Evolutionary conservation across 2,329 filamentous ascomycete genomes (phyloP).

Genomic region (Aspergillus melleus): DNA sequence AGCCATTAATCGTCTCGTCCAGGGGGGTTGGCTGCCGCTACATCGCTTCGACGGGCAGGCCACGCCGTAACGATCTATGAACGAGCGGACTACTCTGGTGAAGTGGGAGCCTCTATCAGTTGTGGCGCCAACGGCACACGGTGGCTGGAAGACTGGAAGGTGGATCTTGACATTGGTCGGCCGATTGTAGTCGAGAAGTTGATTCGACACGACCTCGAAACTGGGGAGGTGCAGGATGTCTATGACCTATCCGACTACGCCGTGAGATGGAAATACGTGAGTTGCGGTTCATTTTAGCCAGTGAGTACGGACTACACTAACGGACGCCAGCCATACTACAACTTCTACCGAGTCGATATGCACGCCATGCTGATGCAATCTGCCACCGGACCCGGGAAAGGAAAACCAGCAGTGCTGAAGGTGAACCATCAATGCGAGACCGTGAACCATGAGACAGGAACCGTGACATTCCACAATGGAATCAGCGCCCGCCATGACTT

Average conservation of each 20-base stretch:
- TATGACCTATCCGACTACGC: slow-evolving; percentile 67
- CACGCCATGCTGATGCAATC: slow-evolving; percentile 65
- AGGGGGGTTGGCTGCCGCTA: slow-evolving; percentile 49
- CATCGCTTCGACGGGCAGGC: slow-evolving; percentile 54
- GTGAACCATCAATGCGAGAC: slow-evolving; percentile 38
- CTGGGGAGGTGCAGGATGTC: slow-evolving; percentile 64
- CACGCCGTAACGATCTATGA: slow-evolving; percentile 65
- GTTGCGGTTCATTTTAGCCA: background rate
- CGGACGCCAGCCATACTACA: slow-evolving; percentile 54
- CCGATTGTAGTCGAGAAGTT: slow-evolving; percentile 65
- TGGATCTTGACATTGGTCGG: slow-evolving; percentile 64
- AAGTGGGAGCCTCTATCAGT: slow-evolving; percentile 67
- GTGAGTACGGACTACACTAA: background rate
- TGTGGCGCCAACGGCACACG: slow-evolving; percentile 70
- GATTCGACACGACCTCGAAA: slow-evolving; percentile 70
- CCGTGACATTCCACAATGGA: slow-evolving; percentile 57
- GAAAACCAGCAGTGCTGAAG: slow-evolving; percentile 30
- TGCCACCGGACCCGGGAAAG: slow-evolving; percentile 51
- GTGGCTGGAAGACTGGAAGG: slow-evolving; percentile 68
- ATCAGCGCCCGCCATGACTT: slow-evolving; percentile 55
- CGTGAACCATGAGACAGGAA: slow-evolving; percentile 55
- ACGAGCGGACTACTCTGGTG: slow-evolving; percentile 64
- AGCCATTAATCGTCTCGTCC: background rate
- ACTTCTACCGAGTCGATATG: slow-evolving; percentile 71
- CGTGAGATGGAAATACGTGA: slow-evolving; percentile 60